These are phyloP conservation scores for Pichia eremophila DNA, from an alignment of 805 yeast species.

Conservation along the genomic window DNA sequence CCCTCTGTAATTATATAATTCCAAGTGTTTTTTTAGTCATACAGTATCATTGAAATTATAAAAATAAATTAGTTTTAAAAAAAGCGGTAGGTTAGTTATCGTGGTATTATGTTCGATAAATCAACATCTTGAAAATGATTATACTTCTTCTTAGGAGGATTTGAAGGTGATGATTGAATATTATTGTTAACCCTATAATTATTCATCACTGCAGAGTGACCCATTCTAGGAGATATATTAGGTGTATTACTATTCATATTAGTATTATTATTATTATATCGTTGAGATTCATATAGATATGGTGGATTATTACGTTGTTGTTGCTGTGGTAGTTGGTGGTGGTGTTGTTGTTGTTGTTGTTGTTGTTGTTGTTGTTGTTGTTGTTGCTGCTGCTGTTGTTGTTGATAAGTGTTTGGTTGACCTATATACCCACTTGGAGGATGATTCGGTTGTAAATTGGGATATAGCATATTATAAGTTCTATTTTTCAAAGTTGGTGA, in stretches of 20 bases:
- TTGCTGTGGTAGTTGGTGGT: neutral
- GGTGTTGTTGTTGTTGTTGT: neutral
- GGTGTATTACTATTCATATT: neutral
- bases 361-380: too few species aligned
- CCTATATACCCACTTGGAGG: neutral
- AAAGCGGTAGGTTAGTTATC: neutral
- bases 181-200: neutral
- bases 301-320: too few species aligned
- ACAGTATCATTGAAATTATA: too few species aligned
- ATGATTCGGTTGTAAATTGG: neutral
- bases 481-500: neutral
- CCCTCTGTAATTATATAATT: too few species aligned
- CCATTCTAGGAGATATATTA: neutral
- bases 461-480: neutral
- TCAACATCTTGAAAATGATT: conserved; percentile 5
- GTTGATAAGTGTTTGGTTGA: neutral
- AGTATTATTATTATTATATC: neutral
- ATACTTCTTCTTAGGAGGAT: neutral
- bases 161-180: neutral
- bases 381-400: neutral
- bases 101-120: conserved; percentile 7
- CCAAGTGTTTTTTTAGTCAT: too few species aligned
- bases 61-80: too few species aligned
- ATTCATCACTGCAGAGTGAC: neutral
- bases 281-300: neutral